Evolutionary conservation across 23 red algal species (phyloP), one percentile per base, ranked within the genome.

Genomic region (Agarophyton chilense): DNA sequence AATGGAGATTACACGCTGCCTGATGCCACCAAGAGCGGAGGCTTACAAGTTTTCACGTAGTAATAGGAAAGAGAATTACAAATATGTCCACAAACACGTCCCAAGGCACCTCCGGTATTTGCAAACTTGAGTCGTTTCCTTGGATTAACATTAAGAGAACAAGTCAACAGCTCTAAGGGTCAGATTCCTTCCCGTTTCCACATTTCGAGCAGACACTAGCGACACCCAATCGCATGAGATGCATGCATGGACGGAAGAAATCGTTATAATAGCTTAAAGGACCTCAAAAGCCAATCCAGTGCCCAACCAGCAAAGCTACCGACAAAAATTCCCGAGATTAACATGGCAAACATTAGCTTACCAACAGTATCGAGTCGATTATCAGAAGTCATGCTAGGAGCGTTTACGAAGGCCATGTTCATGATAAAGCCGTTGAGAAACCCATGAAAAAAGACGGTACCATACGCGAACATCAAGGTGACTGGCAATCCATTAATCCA

Each of bases 291-390:
- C n/a, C 28, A 40, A 22, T 89, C 54, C 36, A 77, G 25, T 42
- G 56, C 26, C 85, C 85, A 89, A 62, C 85, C 85, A 33, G 41
- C 40, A 64, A 49, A 44, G 26, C 55, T 89, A 17, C 85, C 85
- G 31, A 77, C 19, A 29, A 71, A 89, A 24, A 89, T 45, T 6
- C 85, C 85, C 49, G 45, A 78, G 38, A 78, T 89, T 24, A 89
- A 60, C 85, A 89, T 89, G 2, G 71, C 50, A 89, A 89, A 89
- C 85, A 89, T 78, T 28, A 89, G 32, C 38, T 71, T 60, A 14
- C 85, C 85, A 33, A 32, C 85, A 28, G 49, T 54, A 16, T 89
- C 85, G 24, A 67, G 18, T 25, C 50, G 73, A 35, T 89, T 71
- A 34, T 50, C 51, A 11, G 72, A 62, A 44, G 71, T 77, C 53